A percentile compares a stretch with the other conserved stretches of the same genome.
These are phyloP conservation scores for Eucalyptus camaldulensis DNA, from an alignment of 345 rosid genomes.

Conservation along the genomic window DNA sequence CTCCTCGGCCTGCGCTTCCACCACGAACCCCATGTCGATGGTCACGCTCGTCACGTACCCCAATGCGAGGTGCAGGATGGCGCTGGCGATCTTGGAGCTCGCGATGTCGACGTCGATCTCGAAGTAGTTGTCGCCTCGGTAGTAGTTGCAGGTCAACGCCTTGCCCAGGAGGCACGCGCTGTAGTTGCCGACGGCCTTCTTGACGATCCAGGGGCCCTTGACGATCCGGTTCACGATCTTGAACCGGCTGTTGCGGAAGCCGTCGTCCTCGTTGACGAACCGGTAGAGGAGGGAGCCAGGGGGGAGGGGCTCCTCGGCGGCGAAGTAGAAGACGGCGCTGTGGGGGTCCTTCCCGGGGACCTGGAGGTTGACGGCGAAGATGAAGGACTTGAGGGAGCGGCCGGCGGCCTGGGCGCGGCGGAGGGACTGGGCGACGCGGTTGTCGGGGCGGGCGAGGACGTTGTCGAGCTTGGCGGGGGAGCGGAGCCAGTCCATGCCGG, in stretches of 20 bases:
- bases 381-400: slow-evolving; percentile 48
- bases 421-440: slow-evolving; percentile 64
- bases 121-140: slow-evolving; percentile 63
- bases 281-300: slow-evolving; percentile 53
- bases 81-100: slow-evolving; percentile 66
- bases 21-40: slow-evolving; percentile 84
- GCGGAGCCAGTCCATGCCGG: slow-evolving; percentile 89
- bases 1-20: slow-evolving; percentile 64
- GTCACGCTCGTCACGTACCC: slow-evolving; percentile 71
- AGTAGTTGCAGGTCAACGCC: slow-evolving; percentile 70
- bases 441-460: slow-evolving; percentile 69
- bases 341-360: slow-evolving; percentile 80
- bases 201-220: slow-evolving; percentile 91
- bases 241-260: slow-evolving; percentile 73
- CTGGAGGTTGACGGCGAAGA: slow-evolving; percentile 83
- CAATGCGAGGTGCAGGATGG: slow-evolving; percentile 67
- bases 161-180: slow-evolving; percentile 84
- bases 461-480: slow-evolving; percentile 54
- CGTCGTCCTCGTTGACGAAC: slow-evolving; percentile 64
- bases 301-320: slow-evolving; percentile 58
- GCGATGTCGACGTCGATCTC: slow-evolving; percentile 82
- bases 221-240: slow-evolving; percentile 87
- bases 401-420: slow-evolving; percentile 43
- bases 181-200: slow-evolving; percentile 63
- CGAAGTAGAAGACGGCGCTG: slow-evolving; percentile 86